Base-by-base conservation (phyloP, 2,329 filamentous ascomycete genomes). In the Cladosporium velox region DNA sequence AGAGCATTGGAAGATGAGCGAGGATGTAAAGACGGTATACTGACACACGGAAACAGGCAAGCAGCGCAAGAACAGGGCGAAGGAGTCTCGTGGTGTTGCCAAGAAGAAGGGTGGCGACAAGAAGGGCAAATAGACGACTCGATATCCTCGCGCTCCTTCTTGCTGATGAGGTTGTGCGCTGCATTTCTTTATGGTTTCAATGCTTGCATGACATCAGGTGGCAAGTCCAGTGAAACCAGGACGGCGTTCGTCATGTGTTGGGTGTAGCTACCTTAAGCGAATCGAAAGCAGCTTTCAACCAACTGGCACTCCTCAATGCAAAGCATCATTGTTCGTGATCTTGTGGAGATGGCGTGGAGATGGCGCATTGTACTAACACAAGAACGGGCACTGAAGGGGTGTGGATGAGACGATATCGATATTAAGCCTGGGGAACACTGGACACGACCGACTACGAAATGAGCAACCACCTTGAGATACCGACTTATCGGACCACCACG, bases 31-130 rank as follows among this genome's bases (percentile, higher is more conserved):
- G 30, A 30, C 38, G 58, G 64, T 55, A 68, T 62, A 65, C 70
- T 72, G 59, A 72, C 67, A 66, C 11, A 60, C 26, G 30, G 24
- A 63, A 49, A 86, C 84, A 98, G 94, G 94, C 90, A 99, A 99
- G 89, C 95, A 98, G 87, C 91, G 95, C 87, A 99, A 99, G 92
- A 99, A 99, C 92, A 90, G 94, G 84, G 89, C 91, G 85, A 98
- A 99, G 93, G 95, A 94, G 81, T 91, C 97, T 83, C 91, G 95
- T 77, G 95, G 95, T 82, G 96, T 92, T 78, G 94, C 93, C 79
- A 99, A 99, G 92, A 89, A 90, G 87, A 97, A 97, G 92, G 93
- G 93, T 83, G 90, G 90, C 86, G 95, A 96, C 89, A 96, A 97
- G 91, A 92, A 83, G 84, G 67, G 73, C 65, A 77, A 77, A 75